Evolutionary conservation across 257 asterid genomes (phyloP).

Genomic region (Salvia rosmarinus): DNA sequence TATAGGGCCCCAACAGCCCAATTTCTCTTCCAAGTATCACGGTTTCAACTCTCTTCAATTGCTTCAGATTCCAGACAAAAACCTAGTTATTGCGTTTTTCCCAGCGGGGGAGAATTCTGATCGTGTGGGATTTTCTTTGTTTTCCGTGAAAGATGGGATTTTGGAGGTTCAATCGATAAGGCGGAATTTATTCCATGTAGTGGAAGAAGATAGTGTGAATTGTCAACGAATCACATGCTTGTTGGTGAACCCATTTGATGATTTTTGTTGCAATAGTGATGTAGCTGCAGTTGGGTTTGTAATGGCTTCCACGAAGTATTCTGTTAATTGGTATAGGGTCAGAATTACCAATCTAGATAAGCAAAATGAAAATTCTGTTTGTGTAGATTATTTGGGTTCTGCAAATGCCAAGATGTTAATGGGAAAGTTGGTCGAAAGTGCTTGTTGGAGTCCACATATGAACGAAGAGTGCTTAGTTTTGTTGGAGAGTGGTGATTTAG

Average conservation of each 20-base stretch:
- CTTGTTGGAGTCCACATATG: slow-evolving; percentile 87
- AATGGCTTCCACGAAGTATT: slow-evolving; percentile 64
- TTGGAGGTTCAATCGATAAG: slow-evolving; percentile 33
- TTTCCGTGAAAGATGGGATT: slow-evolving; percentile 41
- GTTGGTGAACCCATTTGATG: slow-evolving; percentile 41
- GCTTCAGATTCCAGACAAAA: slow-evolving; percentile 46
- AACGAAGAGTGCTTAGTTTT: slow-evolving; percentile 71
- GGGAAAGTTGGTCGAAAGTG: slow-evolving; percentile 53
- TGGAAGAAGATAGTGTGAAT: slow-evolving; percentile 43
- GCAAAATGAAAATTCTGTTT: slow-evolving; percentile 33
- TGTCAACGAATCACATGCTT: slow-evolving; percentile 49
- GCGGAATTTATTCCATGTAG: slow-evolving; percentile 26
- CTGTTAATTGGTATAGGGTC: slow-evolving; percentile 66
- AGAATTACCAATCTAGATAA: slow-evolving; percentile 25
- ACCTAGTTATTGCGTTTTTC: slow-evolving; percentile 47
- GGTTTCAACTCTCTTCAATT: slow-evolving; percentile 59
- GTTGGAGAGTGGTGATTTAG: slow-evolving; percentile 67
- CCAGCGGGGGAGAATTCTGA: slow-evolving; percentile 73
- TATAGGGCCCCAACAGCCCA: slow-evolving; percentile 41
- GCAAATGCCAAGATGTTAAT: slow-evolving; percentile 42
- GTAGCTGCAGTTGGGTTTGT: slow-evolving; percentile 59
- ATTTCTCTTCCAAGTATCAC: slow-evolving; percentile 43
- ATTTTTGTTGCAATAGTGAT: slow-evolving; percentile 19
- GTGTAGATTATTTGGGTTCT: slow-evolving; percentile 55
- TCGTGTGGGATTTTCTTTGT: slow-evolving; percentile 57